Base-by-base conservation (phyloP, 805 yeast species). In the Starmerella vitae region DNA sequence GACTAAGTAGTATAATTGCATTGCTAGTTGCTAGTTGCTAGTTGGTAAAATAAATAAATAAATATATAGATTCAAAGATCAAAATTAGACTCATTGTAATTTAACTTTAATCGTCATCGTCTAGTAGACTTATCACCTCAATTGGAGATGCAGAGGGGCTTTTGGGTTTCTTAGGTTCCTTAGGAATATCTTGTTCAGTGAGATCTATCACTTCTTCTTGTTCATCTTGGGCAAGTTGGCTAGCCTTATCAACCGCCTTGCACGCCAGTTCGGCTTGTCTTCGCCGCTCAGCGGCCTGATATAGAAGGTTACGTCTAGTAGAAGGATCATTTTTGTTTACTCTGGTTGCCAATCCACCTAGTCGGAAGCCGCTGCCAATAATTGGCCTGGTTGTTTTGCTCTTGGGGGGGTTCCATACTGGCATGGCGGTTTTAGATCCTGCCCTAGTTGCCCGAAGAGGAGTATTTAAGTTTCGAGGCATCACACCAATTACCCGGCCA, bases 201-300 rank as follows among this genome's bases (percentile, higher is more conserved):
- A 41, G 27, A 21, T 44, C 48, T 3, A 44, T 29, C 7, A 37
- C 37, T 27, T 44, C 43, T 18, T 45, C 32, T 13, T 25, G 34
- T 13, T 38, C 45, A 18, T 39, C 46, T 10, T 27, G 14, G 1
- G 28, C 4, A 9, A 42, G 38, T 4, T 41, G 41, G 18, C 37
- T 25, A 9, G 20, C 17, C 5, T 12, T n/a, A 3, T 22, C n/a
- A 3, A 40, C 44, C 2, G 44, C 42, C 13, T 45, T 44, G 34
- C 55, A 48, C 7, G 37, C 33, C 14, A n/a, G 8, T 33, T 50
- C 54, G n/a, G 52, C 49, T 27, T 37, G 30, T 4, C 48, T 37
- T 33, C 91, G 60, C 40, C 76, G 58, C 43, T 76, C 77, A 0
- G 83, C 76, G 1, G 93, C 91, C 42, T 65, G 67, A 14, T 71